These are phyloP conservation scores for Candida ponderosae DNA, from an alignment of 805 yeast species.

Conservation along the genomic window DNA sequence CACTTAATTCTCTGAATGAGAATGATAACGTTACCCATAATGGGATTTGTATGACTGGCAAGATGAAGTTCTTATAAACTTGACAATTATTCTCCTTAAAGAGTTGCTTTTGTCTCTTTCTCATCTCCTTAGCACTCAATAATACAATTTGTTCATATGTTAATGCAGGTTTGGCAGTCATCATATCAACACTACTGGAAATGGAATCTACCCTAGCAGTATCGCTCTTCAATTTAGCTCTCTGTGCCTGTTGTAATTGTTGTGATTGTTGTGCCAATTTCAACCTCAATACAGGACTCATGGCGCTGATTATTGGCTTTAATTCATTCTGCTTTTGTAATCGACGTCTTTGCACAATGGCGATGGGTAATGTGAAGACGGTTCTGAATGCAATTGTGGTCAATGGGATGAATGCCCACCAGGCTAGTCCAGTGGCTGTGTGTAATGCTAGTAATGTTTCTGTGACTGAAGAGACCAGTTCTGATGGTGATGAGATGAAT, in stretches of 20 bases:
- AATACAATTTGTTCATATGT: conserved; percentile 74
- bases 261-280: conserved; percentile 32
- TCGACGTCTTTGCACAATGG: conserved; percentile 62
- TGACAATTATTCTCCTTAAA: conserved; percentile 64
- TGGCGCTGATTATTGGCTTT: conserved; percentile 65
- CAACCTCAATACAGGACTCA: conserved; percentile 63
- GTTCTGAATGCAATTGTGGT: conserved; percentile 62
- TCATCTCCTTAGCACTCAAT: conserved; percentile 67
- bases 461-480: conserved; percentile 14
- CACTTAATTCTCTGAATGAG: conserved; percentile 69
- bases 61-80: conserved; percentile 67
- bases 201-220: conserved; percentile 5
- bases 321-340: conserved; percentile 63
- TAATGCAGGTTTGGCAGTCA: conserved; percentile 29
- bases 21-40: conserved; percentile 76
- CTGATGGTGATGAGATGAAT: conserved; percentile 5
- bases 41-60: conserved; percentile 82
- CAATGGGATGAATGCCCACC: conserved; percentile 77
- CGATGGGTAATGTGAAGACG: conserved; percentile 67
- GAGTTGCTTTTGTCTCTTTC: conserved; percentile 65
- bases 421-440: conserved; percentile 56
- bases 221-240: conserved; percentile 15
- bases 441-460: conserved; percentile 40
- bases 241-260: conserved; percentile 10
- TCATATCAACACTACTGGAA: conserved; percentile 6